Base-by-base conservation (phyloP, 108 stramenopile species). In the Parietichytrium sp. region DNA sequence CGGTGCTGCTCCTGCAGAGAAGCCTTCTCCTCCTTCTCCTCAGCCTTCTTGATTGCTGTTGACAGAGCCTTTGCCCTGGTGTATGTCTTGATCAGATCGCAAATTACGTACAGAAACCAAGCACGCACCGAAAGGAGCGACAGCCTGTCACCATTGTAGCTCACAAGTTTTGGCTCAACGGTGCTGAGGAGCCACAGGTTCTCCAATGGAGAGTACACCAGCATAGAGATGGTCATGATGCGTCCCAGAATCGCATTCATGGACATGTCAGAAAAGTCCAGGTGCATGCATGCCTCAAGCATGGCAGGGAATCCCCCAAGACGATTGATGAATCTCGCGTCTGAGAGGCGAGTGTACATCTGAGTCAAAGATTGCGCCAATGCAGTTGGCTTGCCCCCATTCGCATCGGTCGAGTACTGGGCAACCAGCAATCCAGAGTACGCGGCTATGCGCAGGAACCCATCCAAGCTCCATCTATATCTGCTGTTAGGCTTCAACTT, bases 271-370 rank as follows among this genome's bases (percentile, higher is more conserved):
- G 10, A 13, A 42, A 12, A 6, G 38, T 31, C 16, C 38, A n/a
- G 13, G n/a, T 36, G 33, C 38, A 72, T 33, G 38, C 36, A 10
- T 13, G 38, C 42, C 2, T 72, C 38, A 42, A 72, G 36, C 20
- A 45, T 23, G 33, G 45, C 12, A 23, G 61, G 61, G 38, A 72
- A 25, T 6, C 61, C 42, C 23, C 36, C 36, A n/a, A 45, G 36
- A 8, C 61, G 61, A 42, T 72, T 72, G 61, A 72, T 23, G 61
- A 72, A 72, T n/a, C 61, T 33, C 42, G 61, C 25, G n/a, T 45
- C 61, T 7, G 61, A 23, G 20, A 72, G 20, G 38, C 45, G 36
- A 33, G 45, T 72, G 61, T 72, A 72, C 38, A 45, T 45, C 38
- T 72, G 38, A n/a, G 61, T n/a, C 29, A 72, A 38, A 25, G 23